Percentiles rank a stretch among this genome's conserved stretches.
These are phyloP conservation scores for Boletellus ananas DNA, from an alignment of 768 basidiomycete genomes.

Conservation along the genomic window DNA sequence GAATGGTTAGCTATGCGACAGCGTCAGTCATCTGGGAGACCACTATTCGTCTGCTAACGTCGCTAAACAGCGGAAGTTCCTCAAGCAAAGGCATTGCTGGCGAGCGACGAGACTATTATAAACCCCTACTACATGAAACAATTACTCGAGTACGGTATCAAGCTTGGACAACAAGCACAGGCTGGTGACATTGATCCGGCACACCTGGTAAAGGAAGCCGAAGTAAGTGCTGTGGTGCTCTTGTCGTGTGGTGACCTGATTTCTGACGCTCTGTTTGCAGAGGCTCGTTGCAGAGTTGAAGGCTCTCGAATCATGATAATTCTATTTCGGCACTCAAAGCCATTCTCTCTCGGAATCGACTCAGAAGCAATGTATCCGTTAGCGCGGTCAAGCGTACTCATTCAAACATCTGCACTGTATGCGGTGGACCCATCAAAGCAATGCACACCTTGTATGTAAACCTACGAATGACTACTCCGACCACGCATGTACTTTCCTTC, in stretches of 20 bases:
- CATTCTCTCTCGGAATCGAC: slow-evolving; percentile 8
- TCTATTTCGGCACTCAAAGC: slow-evolving; percentile 1
- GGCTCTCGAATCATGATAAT: slow-evolving; percentile 38
- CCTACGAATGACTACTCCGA: slow-evolving; percentile 19
- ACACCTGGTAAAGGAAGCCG: slow-evolving; percentile 48
- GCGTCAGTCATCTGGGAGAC: slow-evolving; percentile 17
- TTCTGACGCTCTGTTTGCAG: slow-evolving; percentile 30
- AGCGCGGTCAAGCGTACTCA: slow-evolving; percentile 20
- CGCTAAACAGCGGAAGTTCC: slow-evolving; percentile 23
- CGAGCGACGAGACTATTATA: slow-evolving; percentile 63
- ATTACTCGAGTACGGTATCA: slow-evolving; percentile 66
- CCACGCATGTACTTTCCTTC: slow-evolving; percentile 22
- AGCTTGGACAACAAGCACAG: slow-evolving; percentile 44
- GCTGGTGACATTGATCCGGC: slow-evolving; percentile 43
- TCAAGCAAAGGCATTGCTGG: slow-evolving; percentile 33
- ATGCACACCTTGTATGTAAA: slow-evolving; percentile 29
- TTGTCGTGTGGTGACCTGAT: neutral
- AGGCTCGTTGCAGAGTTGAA: slow-evolving; percentile 64
- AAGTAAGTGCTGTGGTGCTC: slow-evolving; percentile 39
- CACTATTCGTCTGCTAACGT: neutral
- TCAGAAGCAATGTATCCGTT: slow-evolving; percentile 28
- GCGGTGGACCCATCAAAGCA: slow-evolving; percentile 25
- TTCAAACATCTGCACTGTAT: slow-evolving; percentile 26
- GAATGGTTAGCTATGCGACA: slow-evolving; percentile 67
- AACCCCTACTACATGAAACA: slow-evolving; percentile 80